phyloP scores from a whole-genome alignment of 495 filamentous ascomycete genomes.

The Hapsidospora chrysogenum region DNA sequence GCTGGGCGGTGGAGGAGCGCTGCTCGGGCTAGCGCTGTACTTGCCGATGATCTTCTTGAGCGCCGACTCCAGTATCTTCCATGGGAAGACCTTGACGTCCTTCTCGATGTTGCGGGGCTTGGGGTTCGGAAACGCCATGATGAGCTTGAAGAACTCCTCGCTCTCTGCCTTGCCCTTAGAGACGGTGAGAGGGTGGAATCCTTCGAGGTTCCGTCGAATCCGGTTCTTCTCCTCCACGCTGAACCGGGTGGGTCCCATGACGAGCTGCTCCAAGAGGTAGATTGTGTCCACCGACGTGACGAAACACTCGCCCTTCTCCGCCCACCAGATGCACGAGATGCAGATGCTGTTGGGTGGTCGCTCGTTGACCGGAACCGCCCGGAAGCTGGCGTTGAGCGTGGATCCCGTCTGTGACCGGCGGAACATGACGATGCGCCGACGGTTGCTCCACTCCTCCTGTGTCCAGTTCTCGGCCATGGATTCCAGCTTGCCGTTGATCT shows the following conservation, averaged over 20 bases:
- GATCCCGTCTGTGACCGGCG: slow-evolving; percentile 59
- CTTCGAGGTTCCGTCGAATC: slow-evolving; percentile 86
- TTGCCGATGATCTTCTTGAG: slow-evolving; percentile 96
- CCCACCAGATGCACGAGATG: slow-evolving; percentile 89
- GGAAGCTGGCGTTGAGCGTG: slow-evolving; percentile 57
- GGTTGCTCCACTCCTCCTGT: slow-evolving; percentile 55
- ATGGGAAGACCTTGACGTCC: slow-evolving; percentile 94
- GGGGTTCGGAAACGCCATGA: slow-evolving; percentile 91
- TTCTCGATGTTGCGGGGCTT: slow-evolving; percentile 98
- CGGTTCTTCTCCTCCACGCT: slow-evolving; percentile 96
- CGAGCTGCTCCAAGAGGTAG: slow-evolving; percentile 72
- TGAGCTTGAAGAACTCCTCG: slow-evolving; percentile 94
- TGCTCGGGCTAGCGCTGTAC: slow-evolving; percentile 38
- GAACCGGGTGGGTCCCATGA: slow-evolving; percentile 53
- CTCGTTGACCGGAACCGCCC: slow-evolving; percentile 50
- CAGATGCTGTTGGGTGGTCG: slow-evolving; percentile 60
- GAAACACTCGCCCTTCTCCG: slow-evolving; percentile 72
- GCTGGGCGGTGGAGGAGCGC: slow-evolving; percentile 5
- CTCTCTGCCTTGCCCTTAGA: slow-evolving; percentile 83
- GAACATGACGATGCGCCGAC: slow-evolving; percentile 75
- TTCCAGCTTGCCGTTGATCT: slow-evolving; percentile 70
- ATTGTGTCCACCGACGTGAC: slow-evolving; percentile 97
- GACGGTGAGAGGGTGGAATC: slow-evolving; percentile 75
- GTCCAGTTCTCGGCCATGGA: slow-evolving; percentile 68
- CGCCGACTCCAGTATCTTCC: slow-evolving; percentile 66